Evolutionary conservation across 2,329 filamentous ascomycete genomes (phyloP), one percentile per base, ranked within the genome.

Genomic region (Sclerotinia nivalis): DNA sequence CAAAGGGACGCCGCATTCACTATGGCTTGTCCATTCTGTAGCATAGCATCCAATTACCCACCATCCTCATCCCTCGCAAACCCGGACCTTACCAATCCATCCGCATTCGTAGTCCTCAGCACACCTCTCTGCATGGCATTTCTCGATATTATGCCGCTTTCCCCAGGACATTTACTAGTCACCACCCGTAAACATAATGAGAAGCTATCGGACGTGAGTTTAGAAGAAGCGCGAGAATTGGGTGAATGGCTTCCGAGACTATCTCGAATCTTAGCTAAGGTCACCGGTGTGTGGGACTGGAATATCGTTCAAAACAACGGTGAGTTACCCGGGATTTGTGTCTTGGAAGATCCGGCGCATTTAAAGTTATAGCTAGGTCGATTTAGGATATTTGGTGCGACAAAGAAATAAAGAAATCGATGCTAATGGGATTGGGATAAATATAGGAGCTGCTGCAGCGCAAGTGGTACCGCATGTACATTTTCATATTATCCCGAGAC

Each of bases 221-320:
- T 86, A 0, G 78, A 79, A 60, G 91, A 93, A 78, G 87, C 89
- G 34, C 83, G 84, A 69, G 89, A 91, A 76, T 84, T 96, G 69
- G 88, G 92, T 76, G 79, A 80, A 71, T 87, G 85, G 83, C 85
- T 97, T 40, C 89, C 92, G 47, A 80, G 95, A 4, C 82, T 97
- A 2, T 92, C 91, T 25, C 83, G 87, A 28, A 91, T 92, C 0
- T 84, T 97, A 50, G 86, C 88, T 45, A 84, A 84, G 66, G 88
- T 89, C 0, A 92, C 90, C 2, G 91, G 89, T 13, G 87, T 93
- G 1, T 84, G 84, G 65, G 94, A 97, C 81, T 98, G 95, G 91
- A 99, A 99, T 80, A 89, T 98, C 43, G 93, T 98, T 69, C 95
- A 98, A 83, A 98, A 98, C 79, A 98, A 97, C 76, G 93, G 86